Evolutionary conservation across 805 yeast species (phyloP), one percentile per base, ranked within the genome.

Genomic region (Wilhelminamyces savonicus): DNA sequence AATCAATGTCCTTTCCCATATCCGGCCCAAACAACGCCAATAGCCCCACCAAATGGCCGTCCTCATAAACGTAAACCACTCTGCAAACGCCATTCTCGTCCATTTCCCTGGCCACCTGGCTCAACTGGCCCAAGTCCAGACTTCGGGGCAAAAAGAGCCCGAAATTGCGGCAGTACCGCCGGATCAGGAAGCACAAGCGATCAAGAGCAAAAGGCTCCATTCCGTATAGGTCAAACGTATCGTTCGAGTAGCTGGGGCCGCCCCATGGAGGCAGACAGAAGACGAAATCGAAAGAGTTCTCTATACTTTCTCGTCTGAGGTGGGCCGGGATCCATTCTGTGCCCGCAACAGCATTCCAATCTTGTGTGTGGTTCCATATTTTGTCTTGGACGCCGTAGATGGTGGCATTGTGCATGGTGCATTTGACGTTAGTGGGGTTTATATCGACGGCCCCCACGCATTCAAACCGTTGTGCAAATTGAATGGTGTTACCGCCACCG

Each of bases 191-290:
- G 16, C 79, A 50, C 6, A 80, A 47, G 18, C 55, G 51, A 13
- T 63, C 59, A 7, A 81, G 37, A 2, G 64, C 56, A 24, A 77
- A 51, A 0, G 87, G 87, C 26, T 52, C 41, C 30, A 58, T 50
- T 7, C 50, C 35, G 22, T 56, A 54, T 14, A 79, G 50, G 39
- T 78, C 77, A 50, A 69, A 79, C 2, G 31, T 32, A 3, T 41
- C 37, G 0, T 52, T 43, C 28, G 58, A 54, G 50, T 83, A 84
- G 2, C 54, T 48, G 0, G 85, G 82, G 0, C 95, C 94, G 20
- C 92, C 94, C 94, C 94, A 84, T 1, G 94, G 94, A 1, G 94
- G 94, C 2, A 90, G 80, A n/a, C 76, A 69, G 55, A 81, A 83
- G 7, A 75, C 64, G 29, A 78, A 61, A 40, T 75, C 82, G 22